These are phyloP conservation scores for Polychaeton citri DNA, from an alignment of 2,329 filamentous ascomycete genomes.

Conservation along the genomic window DNA sequence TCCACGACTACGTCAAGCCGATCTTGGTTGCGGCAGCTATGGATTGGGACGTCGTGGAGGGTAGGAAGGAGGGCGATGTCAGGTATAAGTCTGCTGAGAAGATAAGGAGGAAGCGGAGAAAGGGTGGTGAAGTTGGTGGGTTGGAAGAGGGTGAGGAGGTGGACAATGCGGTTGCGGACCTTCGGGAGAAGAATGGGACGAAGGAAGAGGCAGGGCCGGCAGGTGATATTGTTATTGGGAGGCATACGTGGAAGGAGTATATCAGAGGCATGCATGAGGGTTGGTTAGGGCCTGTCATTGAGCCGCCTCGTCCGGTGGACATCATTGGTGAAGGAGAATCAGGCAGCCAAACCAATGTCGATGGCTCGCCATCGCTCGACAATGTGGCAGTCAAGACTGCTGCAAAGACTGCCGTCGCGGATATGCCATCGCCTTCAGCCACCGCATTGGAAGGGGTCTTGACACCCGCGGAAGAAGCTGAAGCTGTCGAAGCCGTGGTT, in stretches of 20 bases:
- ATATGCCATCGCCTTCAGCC: constrained; percentile 4
- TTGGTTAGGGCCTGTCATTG: constrained; percentile 75
- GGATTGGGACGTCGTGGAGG: constrained; percentile 94
- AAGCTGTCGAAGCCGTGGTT: constrained; percentile 2
- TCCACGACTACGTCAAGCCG: constrained; percentile 90
- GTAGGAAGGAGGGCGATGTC: constrained; percentile 82
- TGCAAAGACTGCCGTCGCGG: constrained; percentile 5
- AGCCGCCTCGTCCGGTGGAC: constrained; percentile 32
- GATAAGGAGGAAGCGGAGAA: constrained; percentile 54
- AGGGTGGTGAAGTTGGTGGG: constrained; percentile 40
- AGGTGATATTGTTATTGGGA: constrained; percentile 79
- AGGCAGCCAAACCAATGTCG: constrained; percentile 5
- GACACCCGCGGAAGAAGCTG: constrained; percentile 5
- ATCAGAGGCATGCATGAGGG: constrained; percentile 86
- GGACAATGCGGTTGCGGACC: constrained; percentile 47
- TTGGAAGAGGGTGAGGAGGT: constrained; percentile 37
- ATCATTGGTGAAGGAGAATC: constrained; percentile 4
- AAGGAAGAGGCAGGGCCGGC: constrained; percentile 57
- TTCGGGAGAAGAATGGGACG: constrained; percentile 54
- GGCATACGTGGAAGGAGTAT: constrained; percentile 97
- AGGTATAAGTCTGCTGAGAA: constrained; percentile 75
- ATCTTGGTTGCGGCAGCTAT: constrained; percentile 77
- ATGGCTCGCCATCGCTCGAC: constrained; percentile 11
- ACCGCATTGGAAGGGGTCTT: constrained; percentile 3
- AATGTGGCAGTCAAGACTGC: constrained; percentile 16